A percentile compares a stretch with the other conserved stretches of the same genome.
phyloP scores from a whole-genome alignment of 805 yeast genomes.

The Ogataea pilisensis region DNA sequence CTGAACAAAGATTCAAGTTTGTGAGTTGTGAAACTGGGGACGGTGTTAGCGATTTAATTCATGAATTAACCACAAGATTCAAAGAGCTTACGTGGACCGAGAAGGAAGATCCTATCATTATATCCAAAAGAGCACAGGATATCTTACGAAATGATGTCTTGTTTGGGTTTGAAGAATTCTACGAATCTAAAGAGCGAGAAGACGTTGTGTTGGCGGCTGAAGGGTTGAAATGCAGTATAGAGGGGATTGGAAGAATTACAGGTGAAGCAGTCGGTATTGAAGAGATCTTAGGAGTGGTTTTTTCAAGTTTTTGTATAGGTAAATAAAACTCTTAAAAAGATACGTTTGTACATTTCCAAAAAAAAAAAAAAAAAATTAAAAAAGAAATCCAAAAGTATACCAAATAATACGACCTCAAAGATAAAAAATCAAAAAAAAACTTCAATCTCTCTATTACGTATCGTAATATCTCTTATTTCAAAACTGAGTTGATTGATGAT shows the following conservation, averaged over 20 bases:
- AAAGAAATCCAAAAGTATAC: too few relatives aligned
- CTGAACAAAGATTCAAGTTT: constrained; percentile 10
- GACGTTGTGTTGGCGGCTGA: constrained; percentile 84
- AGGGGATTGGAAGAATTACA: constrained; percentile 88
- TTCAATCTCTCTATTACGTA: too few relatives aligned
- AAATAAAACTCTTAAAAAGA: constrained; percentile 45
- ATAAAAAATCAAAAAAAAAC: too few relatives aligned
- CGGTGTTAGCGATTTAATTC: constrained; percentile 52
- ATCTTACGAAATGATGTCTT: constrained; percentile 72
- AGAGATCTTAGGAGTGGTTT: constrained; percentile 86
- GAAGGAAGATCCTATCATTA: constrained; percentile 58
- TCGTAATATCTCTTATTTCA: too few relatives aligned
- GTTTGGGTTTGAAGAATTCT: constrained; percentile 66
- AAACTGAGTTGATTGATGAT: too few relatives aligned
- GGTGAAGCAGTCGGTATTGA: constrained; percentile 88
- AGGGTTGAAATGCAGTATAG: constrained; percentile 65
- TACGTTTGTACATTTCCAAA: not conserved
- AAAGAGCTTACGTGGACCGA: constrained; percentile 45
- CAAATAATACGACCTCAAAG: too few relatives aligned
- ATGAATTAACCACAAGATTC: constrained; percentile 42
- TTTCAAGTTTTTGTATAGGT: constrained; percentile 91
- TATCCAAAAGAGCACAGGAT: constrained; percentile 75
- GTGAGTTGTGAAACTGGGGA: constrained; percentile 56
- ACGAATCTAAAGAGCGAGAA: constrained; percentile 41
- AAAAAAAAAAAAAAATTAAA: not conserved